Evolutionary conservation across 768 basidiomycete species (phyloP), one percentile per base, ranked within the genome.

Genomic region (Kwoniella dendrophila): DNA sequence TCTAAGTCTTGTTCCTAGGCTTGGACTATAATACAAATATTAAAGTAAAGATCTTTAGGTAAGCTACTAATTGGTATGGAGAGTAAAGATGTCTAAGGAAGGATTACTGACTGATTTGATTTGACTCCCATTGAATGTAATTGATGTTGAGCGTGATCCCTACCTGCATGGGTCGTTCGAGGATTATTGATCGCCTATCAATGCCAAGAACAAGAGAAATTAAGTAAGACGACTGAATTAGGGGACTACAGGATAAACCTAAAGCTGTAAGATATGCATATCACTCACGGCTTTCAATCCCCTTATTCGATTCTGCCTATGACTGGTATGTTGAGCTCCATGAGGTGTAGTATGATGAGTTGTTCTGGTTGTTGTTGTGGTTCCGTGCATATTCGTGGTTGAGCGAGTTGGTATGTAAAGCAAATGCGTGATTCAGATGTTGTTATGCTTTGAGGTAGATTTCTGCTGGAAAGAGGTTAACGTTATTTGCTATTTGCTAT

Each of bases 161-260:
- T 55, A 1, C 69, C 69, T 11, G 47, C 48, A 38, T 58, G 53
- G 24, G 69, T 70, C 11, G 69, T 70, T 16, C 69, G 63, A 16
- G 69, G 69, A 29, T 67, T 70, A 22, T 70, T 67, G 50, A 70
- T 65, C 0, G 69, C 65, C 69, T 70, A 44, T n/a, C 24, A 20
- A 36, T 50, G 33, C 34, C 10, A n/a, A 26, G 10, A 34, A 51
- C 20, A 30, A 20, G 8, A 45, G 6, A 3, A 45, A 14, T 8
- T 44, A 14, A 7, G 33, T 30, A 57, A 20, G 41, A 43, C 7
- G 41, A 43, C 18, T n/a, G n/a, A n/a, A n/a, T n/a, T n/a, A n/a
- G n/a, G n/a, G n/a, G n/a, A n/a, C n/a, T n/a, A n/a, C n/a, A n/a
- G n/a, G n/a, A n/a, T n/a, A n/a, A n/a, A n/a, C n/a, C n/a, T n/a